These are phyloP conservation scores for Testicularia cyperi DNA, from an alignment of 1,284 basidiomycete genomes.

Conservation along the genomic window DNA sequence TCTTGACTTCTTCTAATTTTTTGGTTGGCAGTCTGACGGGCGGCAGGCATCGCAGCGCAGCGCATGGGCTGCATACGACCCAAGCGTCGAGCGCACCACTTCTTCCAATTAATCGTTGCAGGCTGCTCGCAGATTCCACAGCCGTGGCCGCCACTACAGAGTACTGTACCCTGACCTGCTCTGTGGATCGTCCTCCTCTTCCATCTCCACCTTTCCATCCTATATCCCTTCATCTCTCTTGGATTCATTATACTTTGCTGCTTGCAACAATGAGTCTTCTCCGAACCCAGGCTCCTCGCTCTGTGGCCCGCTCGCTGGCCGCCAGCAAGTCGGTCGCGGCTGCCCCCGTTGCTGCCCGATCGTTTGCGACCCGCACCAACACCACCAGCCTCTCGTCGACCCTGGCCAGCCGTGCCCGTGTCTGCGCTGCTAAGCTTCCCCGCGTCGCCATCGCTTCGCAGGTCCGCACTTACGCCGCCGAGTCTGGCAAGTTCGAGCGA, in stretches of 20 bases:
- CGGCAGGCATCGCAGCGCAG: too few relatives aligned
- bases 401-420: slow-evolving; percentile 23
- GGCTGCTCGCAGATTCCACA: too few relatives aligned
- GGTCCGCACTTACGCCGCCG: slow-evolving; percentile 64
- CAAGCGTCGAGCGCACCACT: too few relatives aligned
- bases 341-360: slow-evolving; percentile 22
- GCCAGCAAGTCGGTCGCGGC: slow-evolving; percentile 21
- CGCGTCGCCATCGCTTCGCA: slow-evolving; percentile 30
- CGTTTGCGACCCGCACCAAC: slow-evolving; percentile 21
- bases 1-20: too few relatives aligned
- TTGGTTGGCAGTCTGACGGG: too few relatives aligned
- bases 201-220: slow-evolving; percentile 19
- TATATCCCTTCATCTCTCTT: too few relatives aligned
- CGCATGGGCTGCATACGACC: too few relatives aligned
- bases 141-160: too few relatives aligned
- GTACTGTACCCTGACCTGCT: too few relatives aligned
- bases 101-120: too few relatives aligned
- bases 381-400: slow-evolving; percentile 24
- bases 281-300: slow-evolving; percentile 38
- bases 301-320: slow-evolving; percentile 27
- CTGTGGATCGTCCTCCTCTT: slow-evolving; percentile 13
- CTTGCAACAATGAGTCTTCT: slow-evolving; percentile 47
- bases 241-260: too few relatives aligned
- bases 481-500: slow-evolving; percentile 75
- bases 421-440: slow-evolving; percentile 25